These are phyloP conservation scores for Fraxinus quadrangulata DNA, from an alignment of 257 asterid genomes.

Conservation along the genomic window DNA sequence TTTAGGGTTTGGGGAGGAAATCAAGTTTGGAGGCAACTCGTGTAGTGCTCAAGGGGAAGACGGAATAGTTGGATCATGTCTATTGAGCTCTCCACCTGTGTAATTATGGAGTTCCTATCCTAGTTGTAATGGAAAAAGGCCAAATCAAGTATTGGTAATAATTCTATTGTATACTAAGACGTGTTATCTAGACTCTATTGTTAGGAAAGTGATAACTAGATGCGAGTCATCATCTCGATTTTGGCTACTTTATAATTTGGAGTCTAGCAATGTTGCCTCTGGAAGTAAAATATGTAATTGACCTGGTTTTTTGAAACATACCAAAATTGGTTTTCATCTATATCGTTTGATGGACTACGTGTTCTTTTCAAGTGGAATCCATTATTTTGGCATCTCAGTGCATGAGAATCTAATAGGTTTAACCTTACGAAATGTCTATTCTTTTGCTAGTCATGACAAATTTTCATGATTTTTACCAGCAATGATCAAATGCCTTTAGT, in stretches of 20 bases:
- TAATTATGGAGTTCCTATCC: background rate
- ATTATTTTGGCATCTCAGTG: constrained; percentile 4
- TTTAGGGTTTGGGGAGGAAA: too few species aligned
- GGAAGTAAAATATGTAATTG: background rate
- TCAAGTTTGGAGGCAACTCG: background rate
- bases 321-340: background rate
- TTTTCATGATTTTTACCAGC: background rate
- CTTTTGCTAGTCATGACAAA: background rate
- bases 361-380: background rate
- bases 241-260: background rate
- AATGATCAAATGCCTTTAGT: background rate
- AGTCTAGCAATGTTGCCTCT: background rate
- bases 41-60: background rate
- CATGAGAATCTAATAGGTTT: constrained; percentile 14
- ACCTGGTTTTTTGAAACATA: background rate
- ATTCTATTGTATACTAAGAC: background rate
- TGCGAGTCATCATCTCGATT: background rate
- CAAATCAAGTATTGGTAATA: background rate
- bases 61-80: background rate
- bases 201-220: background rate
- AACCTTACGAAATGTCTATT: background rate
- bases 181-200: background rate
- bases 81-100: background rate
- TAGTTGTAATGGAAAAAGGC: background rate
- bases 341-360: background rate